Conservation (phyloP, 129 eudicot genomes). For the Smallanthus sonchifolius region DNA sequence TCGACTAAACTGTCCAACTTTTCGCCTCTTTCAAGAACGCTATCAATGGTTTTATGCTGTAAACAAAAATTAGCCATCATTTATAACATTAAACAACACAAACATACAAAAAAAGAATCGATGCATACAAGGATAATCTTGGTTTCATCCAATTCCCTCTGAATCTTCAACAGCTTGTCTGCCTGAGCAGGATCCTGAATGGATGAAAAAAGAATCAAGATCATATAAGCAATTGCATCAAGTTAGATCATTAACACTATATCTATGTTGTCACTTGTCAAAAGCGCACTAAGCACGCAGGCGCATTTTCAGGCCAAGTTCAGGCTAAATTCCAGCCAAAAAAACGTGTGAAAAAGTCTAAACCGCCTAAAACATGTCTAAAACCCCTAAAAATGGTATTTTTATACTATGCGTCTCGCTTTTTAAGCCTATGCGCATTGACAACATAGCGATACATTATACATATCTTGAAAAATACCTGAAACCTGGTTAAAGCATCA, state of each 20-base stretch:
- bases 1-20: slow-evolving; percentile 85
- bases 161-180: slow-evolving; percentile 60
- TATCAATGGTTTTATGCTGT: slow-evolving; percentile 69
- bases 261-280: no score
- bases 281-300: no score
- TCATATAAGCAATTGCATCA: background rate
- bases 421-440: no score
- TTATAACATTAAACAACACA: background rate
- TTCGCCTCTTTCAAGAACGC: slow-evolving; percentile 42
- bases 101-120: background rate
- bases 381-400: no score
- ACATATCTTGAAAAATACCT: slow-evolving; percentile 32
- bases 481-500: slow-evolving; percentile 69
- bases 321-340: no score
- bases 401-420: no score
- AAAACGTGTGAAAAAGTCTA: no score
- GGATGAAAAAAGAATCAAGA: background rate
- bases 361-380: no score
- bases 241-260: no score
- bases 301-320: no score
- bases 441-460: no score
- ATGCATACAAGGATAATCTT: slow-evolving; percentile 83
- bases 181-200: slow-evolving; percentile 87
- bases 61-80: background rate
- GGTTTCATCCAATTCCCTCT: slow-evolving; percentile 12